Percentiles rank a stretch among this genome's conserved stretches.
phyloP scores from a whole-genome alignment of 2,329 filamentous ascomycete genomes.

The Bipolaris cookei region DNA sequence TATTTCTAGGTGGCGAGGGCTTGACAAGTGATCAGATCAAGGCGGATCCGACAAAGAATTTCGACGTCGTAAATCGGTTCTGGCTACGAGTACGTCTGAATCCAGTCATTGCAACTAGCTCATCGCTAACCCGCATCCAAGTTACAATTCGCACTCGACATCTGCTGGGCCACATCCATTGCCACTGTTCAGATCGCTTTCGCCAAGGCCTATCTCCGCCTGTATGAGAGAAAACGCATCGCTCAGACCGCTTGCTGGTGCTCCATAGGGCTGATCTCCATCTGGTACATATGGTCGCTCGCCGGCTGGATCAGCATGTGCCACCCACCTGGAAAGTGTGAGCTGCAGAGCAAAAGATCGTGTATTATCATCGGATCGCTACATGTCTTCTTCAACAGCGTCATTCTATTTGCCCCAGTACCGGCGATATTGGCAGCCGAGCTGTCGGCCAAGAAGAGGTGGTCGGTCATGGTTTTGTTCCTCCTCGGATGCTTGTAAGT shows the following conservation, averaged over 20 bases:
- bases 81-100: conserved; percentile 18
- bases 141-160: conserved; percentile 30
- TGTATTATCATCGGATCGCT: conserved; percentile 29
- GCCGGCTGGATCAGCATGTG: conserved; percentile 26
- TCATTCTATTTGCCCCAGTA: conserved; percentile 19
- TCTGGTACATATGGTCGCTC: conserved; percentile 27
- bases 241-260: conserved; percentile 16
- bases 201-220: conserved; percentile 25
- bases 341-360: conserved; percentile 22
- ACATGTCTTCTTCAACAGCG: conserved; percentile 27
- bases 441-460: conserved; percentile 21
- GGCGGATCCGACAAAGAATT: conserved; percentile 16
- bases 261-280: conserved; percentile 17
- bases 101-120: neutral
- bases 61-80: conserved; percentile 14
- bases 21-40: conserved; percentile 20
- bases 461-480: conserved; percentile 17
- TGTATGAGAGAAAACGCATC: conserved; percentile 19
- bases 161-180: conserved; percentile 31
- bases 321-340: conserved; percentile 26
- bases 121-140: conserved; percentile 11
- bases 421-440: conserved; percentile 22
- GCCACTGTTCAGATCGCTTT: conserved; percentile 28
- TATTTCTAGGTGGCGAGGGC: conserved; percentile 28
- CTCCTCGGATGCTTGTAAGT: conserved; percentile 29